Conservation (phyloP, 192 early-diverging fungal genomes). For the Bifiguratus adelaidae region DNA sequence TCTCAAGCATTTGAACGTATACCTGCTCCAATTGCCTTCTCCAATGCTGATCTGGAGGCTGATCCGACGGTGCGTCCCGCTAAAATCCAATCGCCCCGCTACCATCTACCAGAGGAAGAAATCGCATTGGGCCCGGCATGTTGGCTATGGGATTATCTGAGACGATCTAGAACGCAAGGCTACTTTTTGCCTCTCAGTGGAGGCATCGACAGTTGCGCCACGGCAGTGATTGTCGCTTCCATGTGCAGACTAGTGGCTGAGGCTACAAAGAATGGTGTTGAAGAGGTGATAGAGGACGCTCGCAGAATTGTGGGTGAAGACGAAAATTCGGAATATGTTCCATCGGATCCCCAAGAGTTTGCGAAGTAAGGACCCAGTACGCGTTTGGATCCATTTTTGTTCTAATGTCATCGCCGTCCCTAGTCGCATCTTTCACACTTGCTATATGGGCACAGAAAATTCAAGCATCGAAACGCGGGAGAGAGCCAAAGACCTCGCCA, state of each 20-base stretch:
- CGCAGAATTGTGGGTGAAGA: constrained; percentile 47
- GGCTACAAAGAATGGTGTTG: constrained; percentile 47
- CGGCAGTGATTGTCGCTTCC: constrained; percentile 77
- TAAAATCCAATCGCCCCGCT: constrained; percentile 25
- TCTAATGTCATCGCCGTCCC: constrained; percentile 1
- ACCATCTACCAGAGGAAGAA: constrained; percentile 80
- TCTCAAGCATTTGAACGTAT: constrained; percentile 57
- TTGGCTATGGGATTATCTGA: constrained; percentile 99
- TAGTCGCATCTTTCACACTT: constrained; percentile 80
- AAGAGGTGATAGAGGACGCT: constrained; percentile 65
- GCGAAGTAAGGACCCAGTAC: constrained; percentile 36
- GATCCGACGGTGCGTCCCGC: constrained; percentile 36
- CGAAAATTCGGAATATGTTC: constrained; percentile 52
- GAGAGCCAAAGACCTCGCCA: constrained; percentile 73
- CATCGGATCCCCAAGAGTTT: constrained; percentile 71
- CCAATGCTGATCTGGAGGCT: constrained; percentile 21
- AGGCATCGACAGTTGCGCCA: constrained; percentile 95
- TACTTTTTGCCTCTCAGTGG: constrained; percentile 95
- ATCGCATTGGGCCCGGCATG: constrained; percentile 92
- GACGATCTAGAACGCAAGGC: constrained; percentile 79
- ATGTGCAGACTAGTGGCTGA: constrained; percentile 81
- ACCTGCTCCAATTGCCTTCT: constrained; percentile 42
- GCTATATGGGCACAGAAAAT: constrained; percentile 93
- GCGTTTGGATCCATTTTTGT: neutral
- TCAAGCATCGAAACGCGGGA: constrained; percentile 76